Base-by-base conservation (phyloP, 257 asterid genomes). In the Hygrophila difformis region DNA sequence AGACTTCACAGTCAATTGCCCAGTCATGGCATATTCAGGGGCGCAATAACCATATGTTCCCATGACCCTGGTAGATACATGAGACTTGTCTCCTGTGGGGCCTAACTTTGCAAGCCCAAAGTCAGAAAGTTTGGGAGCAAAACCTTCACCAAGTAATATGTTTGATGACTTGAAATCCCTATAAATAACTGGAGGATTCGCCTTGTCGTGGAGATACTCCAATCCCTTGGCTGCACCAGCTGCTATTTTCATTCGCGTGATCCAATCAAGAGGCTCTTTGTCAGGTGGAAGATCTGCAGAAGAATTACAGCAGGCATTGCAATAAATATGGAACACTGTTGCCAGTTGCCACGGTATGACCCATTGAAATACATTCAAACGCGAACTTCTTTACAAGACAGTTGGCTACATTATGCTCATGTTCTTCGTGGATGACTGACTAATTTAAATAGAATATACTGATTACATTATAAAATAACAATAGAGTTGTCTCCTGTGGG, bases 41-140 rank as follows among this genome's bases (percentile, higher is more conserved):
- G 97, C 99, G 62, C 99, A 91, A 55, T 91, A 91, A 33, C 99
- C 99, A 9, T 91, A 91, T 18, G 99, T 91, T 49, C 99, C 97
- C 99, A 91, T 91, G 66, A 91, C 99, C 73, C 99, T 66, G 6
- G 99, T 86, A 44, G 99, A 91, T 40, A 91, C 99, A 47, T 91
- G 99, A 0, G 99, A 86, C 72, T 86, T 79, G 77, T 91, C 99
- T 29, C 99, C 97, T 7, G 99, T 91, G 6, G 99, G 99, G n/a
- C 99, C 99, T 1, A 91, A 82, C 75, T 91, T 91, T n/a, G 99
- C 99, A 15, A 91, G 76, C 23, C 99, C 99, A 51, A 86, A 91
- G 63, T 91, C 97, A 0, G 99, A 91, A 34, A 91, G 93, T 74
- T 91, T 91, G 2, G 99, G 94, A 39, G 62, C 44, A 57, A 55